These are phyloP conservation scores for Silybum marianum DNA, from an alignment of 129 eudicot genomes.

Conservation along the genomic window DNA sequence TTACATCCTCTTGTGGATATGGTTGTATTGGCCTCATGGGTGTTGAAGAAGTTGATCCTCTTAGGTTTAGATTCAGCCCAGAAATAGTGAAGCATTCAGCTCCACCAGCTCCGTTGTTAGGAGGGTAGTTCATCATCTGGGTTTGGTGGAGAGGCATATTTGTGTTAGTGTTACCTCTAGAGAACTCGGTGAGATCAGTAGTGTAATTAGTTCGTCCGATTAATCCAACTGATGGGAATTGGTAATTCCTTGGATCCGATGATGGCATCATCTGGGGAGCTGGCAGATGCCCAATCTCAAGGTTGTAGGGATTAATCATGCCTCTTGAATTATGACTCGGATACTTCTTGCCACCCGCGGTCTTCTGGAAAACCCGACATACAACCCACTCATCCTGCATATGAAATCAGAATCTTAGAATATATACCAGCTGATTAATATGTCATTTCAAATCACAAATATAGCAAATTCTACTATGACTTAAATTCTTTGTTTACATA, in stretches of 20 bases:
- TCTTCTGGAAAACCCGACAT: conserved; percentile 79
- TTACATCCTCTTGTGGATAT: conserved; percentile 21
- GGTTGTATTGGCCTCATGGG: conserved; percentile 32
- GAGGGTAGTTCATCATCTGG: conserved; percentile 35
- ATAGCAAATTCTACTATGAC: not conserved
- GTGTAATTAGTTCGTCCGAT: conserved; percentile 28
- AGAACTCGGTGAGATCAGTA: conserved; percentile 28
- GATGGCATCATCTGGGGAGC: conserved; percentile 36
- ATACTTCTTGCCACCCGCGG: conserved; percentile 63
- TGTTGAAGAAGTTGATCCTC: conserved; percentile 40
- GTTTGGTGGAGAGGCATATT: conserved; percentile 29
- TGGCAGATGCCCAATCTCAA: conserved; percentile 26
- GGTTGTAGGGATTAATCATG: conserved; percentile 41
- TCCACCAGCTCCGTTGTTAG: conserved; percentile 11
- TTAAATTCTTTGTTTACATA: not conserved
- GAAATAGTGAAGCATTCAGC: conserved; percentile 43
- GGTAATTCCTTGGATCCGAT: conserved; percentile 28
- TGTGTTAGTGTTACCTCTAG: conserved; percentile 22
- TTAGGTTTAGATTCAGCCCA: conserved; percentile 42
- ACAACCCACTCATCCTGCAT: conserved; percentile 89
- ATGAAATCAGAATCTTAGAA: not conserved
- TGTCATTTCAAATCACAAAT: not conserved
- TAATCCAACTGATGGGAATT: conserved; percentile 34
- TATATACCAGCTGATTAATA: not conserved
- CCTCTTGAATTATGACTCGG: conserved; percentile 40